These are phyloP conservation scores for Sarocladium brachiariae DNA, from an alignment of 2,329 filamentous ascomycete genomes.

Conservation along the genomic window DNA sequence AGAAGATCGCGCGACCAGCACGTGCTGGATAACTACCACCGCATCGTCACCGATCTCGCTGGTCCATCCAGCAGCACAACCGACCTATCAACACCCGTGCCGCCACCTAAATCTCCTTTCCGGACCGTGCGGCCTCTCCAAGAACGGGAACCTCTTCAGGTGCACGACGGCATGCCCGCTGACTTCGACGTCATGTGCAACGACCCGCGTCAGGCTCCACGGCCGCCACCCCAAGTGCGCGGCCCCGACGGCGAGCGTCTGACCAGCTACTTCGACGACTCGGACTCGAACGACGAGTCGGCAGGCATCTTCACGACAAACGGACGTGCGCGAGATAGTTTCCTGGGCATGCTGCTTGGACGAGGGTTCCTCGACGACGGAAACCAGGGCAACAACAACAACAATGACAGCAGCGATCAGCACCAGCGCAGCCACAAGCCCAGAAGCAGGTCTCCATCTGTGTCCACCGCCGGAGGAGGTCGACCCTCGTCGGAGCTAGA, in stretches of 20 bases:
- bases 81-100: neutral
- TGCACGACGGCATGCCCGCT: neutral
- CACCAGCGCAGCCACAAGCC: neutral
- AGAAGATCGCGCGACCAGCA: neutral
- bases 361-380: neutral
- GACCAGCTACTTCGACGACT: conserved; percentile 7
- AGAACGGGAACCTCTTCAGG: neutral
- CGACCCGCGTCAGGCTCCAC: neutral
- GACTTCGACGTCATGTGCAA: neutral
- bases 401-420: neutral
- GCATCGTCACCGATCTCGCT: conserved; percentile 8
- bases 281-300: neutral
- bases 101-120: too few relatives aligned
- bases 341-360: conserved; percentile 6
- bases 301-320: neutral
- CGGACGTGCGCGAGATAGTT: conserved; percentile 3
- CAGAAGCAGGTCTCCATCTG: neutral
- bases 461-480: conserved; percentile 2
- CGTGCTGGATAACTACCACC: conserved; percentile 5
- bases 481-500: neutral
- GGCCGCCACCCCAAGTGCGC: neutral
- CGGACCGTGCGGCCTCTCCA: neutral
- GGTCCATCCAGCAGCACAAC: neutral
- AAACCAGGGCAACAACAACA: neutral
- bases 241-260: neutral